Percentiles rank a stretch among this genome's conserved stretches.
Evolutionary conservation across 2,329 filamentous ascomycete genomes (phyloP).

Genomic region (Cercospora brassicicola): DNA sequence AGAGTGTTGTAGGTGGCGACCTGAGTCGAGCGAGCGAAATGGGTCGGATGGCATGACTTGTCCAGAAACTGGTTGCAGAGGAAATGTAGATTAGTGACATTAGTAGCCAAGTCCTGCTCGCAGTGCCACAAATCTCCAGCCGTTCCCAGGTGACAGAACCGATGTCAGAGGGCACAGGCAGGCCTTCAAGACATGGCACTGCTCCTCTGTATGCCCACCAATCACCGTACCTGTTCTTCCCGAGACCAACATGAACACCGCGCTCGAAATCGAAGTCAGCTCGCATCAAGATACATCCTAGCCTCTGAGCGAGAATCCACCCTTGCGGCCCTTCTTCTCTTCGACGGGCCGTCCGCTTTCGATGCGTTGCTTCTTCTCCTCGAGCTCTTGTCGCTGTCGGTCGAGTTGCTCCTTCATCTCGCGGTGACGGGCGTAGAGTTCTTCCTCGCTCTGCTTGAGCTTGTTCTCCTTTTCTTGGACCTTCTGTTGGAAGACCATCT

Average conservation of each 20-base stretch:
- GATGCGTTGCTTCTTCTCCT: slow-evolving; percentile 96
- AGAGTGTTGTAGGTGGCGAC: not conserved
- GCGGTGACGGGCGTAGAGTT: slow-evolving; percentile 94
- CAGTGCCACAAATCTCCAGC: slow-evolving; percentile 19
- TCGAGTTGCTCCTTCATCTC: slow-evolving; percentile 99
- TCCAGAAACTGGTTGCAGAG: slow-evolving; percentile 29
- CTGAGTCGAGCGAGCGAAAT: not conserved
- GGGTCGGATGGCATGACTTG: slow-evolving; percentile 11
- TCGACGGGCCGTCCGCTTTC: slow-evolving; percentile 94
- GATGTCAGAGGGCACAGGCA: slow-evolving; percentile 8
- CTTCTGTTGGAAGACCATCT: slow-evolving; percentile 99
- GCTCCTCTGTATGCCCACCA: slow-evolving; percentile 3
- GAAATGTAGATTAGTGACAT: slow-evolving; percentile 37
- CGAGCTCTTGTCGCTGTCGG: slow-evolving; percentile 87
- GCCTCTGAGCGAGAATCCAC: slow-evolving; percentile 84
- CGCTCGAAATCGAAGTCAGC: slow-evolving; percentile 24
- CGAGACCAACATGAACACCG: slow-evolving; percentile 23
- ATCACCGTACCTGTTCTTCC: slow-evolving; percentile 15
- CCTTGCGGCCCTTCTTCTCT: slow-evolving; percentile 97
- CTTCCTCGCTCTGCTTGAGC: slow-evolving; percentile 98
- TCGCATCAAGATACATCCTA: slow-evolving; percentile 25
- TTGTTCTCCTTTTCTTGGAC: slow-evolving; percentile 99
- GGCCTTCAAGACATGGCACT: not conserved
- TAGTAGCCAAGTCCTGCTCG: slow-evolving; percentile 27
- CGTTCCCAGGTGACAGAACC: slow-evolving; percentile 13